Evolutionary conservation across 768 basidiomycete species (phyloP).

Genomic region (Phaeotremella fagi): DNA sequence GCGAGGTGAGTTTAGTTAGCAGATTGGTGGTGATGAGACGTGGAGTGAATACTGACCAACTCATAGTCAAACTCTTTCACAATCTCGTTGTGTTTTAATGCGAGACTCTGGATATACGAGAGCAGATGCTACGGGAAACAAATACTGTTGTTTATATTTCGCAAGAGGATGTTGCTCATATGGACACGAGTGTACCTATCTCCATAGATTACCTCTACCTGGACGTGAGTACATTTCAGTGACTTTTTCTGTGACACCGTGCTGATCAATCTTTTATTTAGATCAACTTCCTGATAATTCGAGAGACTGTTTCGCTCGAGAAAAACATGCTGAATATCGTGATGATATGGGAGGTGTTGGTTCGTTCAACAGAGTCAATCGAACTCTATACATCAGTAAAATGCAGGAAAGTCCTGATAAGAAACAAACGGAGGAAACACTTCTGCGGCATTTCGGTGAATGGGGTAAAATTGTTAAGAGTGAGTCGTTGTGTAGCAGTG

Average conservation of each 20-base stretch:
- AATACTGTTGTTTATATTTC: conserved; percentile 93
- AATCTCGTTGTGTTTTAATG: conserved; percentile 83
- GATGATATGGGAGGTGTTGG: conserved; percentile 99
- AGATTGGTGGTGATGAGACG: not conserved
- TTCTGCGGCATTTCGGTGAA: conserved; percentile 86
- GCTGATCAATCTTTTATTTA: conserved; percentile 4
- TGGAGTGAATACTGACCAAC: conserved; percentile 1
- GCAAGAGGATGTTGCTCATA: conserved; percentile 95
- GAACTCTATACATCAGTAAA: conserved; percentile 89
- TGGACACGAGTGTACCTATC: conserved; percentile 88
- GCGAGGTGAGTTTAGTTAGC: conserved; percentile 64
- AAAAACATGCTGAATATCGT: conserved; percentile 94
- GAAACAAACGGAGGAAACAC: conserved; percentile 84
- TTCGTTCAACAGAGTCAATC: conserved; percentile 86
- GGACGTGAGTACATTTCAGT: conserved; percentile 42
- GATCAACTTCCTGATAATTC: conserved; percentile 74
- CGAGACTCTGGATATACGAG: conserved; percentile 88
- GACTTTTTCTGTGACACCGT: not conserved
- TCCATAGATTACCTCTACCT: conserved; percentile 78
- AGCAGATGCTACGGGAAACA: conserved; percentile 86
- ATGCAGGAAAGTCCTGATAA: conserved; percentile 68
- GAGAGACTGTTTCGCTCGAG: conserved; percentile 93
- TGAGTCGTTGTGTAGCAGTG: conserved; percentile 51
- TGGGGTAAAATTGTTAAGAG: conserved; percentile 92
- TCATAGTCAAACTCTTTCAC: conserved; percentile 81